Evolutionary conservation across 306 rosid species (phyloP).

Genomic region (Quercus dentata): DNA sequence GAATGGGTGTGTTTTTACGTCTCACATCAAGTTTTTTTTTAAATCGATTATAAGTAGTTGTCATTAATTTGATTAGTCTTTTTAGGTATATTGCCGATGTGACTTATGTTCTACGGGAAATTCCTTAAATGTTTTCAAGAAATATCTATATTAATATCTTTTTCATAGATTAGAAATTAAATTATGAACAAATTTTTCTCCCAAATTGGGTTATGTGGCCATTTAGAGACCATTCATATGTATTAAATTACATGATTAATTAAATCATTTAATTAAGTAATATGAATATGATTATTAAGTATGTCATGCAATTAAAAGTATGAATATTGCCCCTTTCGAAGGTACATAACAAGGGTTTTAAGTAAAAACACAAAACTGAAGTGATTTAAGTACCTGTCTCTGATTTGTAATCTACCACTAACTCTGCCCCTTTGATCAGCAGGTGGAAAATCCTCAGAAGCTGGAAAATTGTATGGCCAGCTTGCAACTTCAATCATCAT

Average conservation of each 20-base stretch:
- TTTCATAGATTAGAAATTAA: background rate
- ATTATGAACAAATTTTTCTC: too few relatives aligned
- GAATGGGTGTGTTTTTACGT: too few relatives aligned
- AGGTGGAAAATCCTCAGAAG: conserved; percentile 53
- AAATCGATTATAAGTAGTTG: too few relatives aligned
- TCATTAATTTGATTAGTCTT: too few relatives aligned
- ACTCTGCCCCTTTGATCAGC: conserved; percentile 62
- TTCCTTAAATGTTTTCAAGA: background rate
- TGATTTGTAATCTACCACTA: conserved; percentile 59
- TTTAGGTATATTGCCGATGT: too few relatives aligned
- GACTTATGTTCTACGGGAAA: background rate
- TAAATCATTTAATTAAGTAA: too few relatives aligned
- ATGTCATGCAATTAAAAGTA: too few relatives aligned
- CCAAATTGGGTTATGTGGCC: too few relatives aligned
- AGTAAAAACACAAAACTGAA: background rate
- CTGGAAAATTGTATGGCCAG: conserved; percentile 84
- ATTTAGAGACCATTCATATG: background rate
- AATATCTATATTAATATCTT: background rate
- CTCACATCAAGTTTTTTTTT: too few relatives aligned
- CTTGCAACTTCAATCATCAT: conserved; percentile 70
- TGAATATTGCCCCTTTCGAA: too few relatives aligned
- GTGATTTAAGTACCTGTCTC: conserved; percentile 38
- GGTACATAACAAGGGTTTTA: too few relatives aligned
- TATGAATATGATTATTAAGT: too few relatives aligned
- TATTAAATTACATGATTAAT: background rate